Percentiles rank a stretch among this genome's conserved stretches.
These are phyloP conservation scores for Amanita rimosa DNA, from an alignment of 768 basidiomycete genomes.

Conservation along the genomic window DNA sequence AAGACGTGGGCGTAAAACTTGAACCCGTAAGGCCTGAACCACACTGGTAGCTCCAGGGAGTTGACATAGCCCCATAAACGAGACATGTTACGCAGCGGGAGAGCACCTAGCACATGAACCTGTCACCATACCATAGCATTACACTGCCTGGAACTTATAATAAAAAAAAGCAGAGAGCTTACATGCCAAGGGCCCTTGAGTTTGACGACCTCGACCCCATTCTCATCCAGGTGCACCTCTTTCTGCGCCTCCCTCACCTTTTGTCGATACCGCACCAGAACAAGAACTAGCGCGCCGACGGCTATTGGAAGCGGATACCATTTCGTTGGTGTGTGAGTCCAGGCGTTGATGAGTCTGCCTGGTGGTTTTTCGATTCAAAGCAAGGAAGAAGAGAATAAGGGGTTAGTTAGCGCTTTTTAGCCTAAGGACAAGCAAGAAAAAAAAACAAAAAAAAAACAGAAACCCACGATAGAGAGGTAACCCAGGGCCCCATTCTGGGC, in stretches of 20 bases:
- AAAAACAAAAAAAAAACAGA: no score
- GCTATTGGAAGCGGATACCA: slow-evolving; percentile 95
- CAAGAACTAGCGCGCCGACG: slow-evolving; percentile 81
- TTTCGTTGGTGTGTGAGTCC: slow-evolving; percentile 80
- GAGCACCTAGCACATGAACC: slow-evolving; percentile 95
- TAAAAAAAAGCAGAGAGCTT: slow-evolving; percentile 14
- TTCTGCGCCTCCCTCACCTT: slow-evolving; percentile 34
- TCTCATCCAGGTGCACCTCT: slow-evolving; percentile 70
- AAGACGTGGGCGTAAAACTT: slow-evolving; percentile 80
- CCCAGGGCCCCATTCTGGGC: slow-evolving; percentile 14
- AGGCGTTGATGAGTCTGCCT: slow-evolving; percentile 65
- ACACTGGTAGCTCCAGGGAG: slow-evolving; percentile 84
- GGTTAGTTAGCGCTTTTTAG: no score
- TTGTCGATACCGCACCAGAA: slow-evolving; percentile 66
- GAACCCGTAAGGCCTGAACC: slow-evolving; percentile 89
- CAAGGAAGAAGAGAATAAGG: no score
- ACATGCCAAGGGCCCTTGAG: slow-evolving; percentile 94
- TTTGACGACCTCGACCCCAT: slow-evolving; percentile 71
- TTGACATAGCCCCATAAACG: slow-evolving; percentile 96
- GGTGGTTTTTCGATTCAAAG: not conserved
- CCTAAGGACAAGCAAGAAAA: no score
- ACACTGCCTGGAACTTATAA: not conserved
- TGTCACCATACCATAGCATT: slow-evolving; percentile 14
- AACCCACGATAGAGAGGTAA: slow-evolving; percentile 44
- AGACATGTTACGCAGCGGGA: slow-evolving; percentile 92